Evolutionary conservation across 1,284 basidiomycete genomes (phyloP), one percentile per base, ranked within the genome.

Genomic region (Cutaneotrichosporon sp.): DNA sequence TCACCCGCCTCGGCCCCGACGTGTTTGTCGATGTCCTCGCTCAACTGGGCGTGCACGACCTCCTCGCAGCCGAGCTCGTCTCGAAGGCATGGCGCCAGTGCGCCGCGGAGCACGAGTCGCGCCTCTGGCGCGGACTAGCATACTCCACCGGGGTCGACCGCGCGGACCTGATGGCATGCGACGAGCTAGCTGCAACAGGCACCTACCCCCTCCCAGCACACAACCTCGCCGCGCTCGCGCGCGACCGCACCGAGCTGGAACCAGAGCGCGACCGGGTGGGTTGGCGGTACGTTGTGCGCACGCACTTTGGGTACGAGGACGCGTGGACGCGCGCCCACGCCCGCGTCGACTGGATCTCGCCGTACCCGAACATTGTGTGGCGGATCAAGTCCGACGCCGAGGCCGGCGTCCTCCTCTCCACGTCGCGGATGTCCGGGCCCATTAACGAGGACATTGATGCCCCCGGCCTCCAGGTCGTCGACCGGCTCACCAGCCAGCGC

Each of bases 331-430:
- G 38, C 2, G 75, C 67, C 2, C 64, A 69, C 13, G 65, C 67
- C 25, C 63, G 66, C 14, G 59, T 68, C 13, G 62, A 66, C 14
- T 78, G 69, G 68, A 55, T 76, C 29, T 68, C 67, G 2, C 62
- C 71, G 1, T 65, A 64, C 0, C 47, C 58, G 5, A 73, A 71
- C 58, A 65, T 65, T 1, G 66, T 69, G 13, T 78, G 76, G 75
- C 66, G 77, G 6, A 67, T 77, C 58, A 77, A 79, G 66, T 52
- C 74, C 4, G 69, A 73, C 56, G 25, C 63, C 2, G 74, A 73
- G 50, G 54, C 72, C 29, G 56, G 64, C 25, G 69, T 70, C 2
- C 50, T 77, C 25, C 56, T 76, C 7, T 68, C 62, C 20, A 71
- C 76, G 1, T 69, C 66, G 49, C 56, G 68, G 5, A 53, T 62